Conservation (phyloP, 2,329 filamentous ascomycete genomes). For the Fusarium sororula region DNA sequence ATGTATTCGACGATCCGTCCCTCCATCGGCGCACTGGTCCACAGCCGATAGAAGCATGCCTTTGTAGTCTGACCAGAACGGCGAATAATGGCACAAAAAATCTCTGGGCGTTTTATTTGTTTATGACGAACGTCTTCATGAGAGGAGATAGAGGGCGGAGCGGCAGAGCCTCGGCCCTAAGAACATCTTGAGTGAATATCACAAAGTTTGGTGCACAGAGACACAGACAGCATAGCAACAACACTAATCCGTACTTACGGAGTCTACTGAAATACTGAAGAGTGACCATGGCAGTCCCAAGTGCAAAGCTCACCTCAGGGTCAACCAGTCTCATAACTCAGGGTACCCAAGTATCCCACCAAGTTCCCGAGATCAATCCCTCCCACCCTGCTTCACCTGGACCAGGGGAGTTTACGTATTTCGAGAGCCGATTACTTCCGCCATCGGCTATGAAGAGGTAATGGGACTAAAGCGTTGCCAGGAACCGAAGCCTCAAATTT, state of each 20-base stretch:
- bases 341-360: not conserved
- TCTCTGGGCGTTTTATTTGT: too few species aligned
- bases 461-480: not conserved
- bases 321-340: too few species aligned
- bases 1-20: too few species aligned
- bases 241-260: accelerated
- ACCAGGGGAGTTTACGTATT: not conserved
- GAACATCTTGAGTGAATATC: not conserved
- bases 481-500: not conserved
- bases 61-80: too few species aligned
- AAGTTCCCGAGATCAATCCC: not conserved
- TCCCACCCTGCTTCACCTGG: not conserved
- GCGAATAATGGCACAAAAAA: too few species aligned
- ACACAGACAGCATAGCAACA: not conserved
- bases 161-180: too few species aligned
- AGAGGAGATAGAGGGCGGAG: too few species aligned
- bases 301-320: too few species aligned
- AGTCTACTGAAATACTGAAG: not conserved
- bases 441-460: accelerated
- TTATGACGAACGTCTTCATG: too few species aligned
- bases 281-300: not conserved
- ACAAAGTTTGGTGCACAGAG: not conserved
- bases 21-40: too few species aligned
- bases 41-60: too few species aligned
- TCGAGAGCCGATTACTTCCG: too few species aligned